Evolutionary conservation across 1,284 basidiomycete genomes (phyloP), one percentile per base, ranked within the genome.

Genomic region (Cutaneotrichosporon cyanovorans): DNA sequence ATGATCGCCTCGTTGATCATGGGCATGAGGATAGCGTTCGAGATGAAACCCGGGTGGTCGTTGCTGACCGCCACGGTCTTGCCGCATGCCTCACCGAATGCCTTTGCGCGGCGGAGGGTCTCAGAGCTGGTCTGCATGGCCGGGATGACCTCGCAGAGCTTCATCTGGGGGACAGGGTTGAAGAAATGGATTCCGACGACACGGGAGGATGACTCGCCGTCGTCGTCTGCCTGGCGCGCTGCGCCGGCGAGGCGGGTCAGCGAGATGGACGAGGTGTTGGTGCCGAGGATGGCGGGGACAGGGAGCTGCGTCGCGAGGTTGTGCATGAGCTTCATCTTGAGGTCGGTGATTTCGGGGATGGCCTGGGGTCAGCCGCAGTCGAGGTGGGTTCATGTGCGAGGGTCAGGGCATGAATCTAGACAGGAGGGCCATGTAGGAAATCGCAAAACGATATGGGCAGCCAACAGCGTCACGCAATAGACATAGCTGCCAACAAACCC

Each of bases 81-180:
- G 32, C 87, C 89, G 67, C 90, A 95, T 15, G 87, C 86, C 47
- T 80, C 68, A 0, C 91, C 92, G 60, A 95, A 96, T 0, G 80
- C 75, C 15, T 80, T 80, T 6, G 91, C 83, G n/a, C 84, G 77
- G 28, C 81, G 78, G 2, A 93, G 75, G 0, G 85, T 85, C 11
- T 85, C 80, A 30, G 76, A 69, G 2, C 82, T 82, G 0, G 92
- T 96, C 79, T 97, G 93, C 4, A 95, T 77, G 3, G 85, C 91
- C 2, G 91, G 83, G 46, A 97, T 93, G 16, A 96, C 75, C 68
- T 96, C 92, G 19, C 90, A 87, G 5, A 93, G 75, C 81, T 85
- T 86, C 89, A 95, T 95, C 33, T 91, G 85, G 5, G 87, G 87
- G 3, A 92, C 89, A 4, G 91, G 91, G 66, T 96, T 95, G 75